Percentiles rank a stretch among this genome's conserved stretches.
Evolutionary conservation across 257 asterid genomes (phyloP).

Genomic region (Agastache rugosa): DNA sequence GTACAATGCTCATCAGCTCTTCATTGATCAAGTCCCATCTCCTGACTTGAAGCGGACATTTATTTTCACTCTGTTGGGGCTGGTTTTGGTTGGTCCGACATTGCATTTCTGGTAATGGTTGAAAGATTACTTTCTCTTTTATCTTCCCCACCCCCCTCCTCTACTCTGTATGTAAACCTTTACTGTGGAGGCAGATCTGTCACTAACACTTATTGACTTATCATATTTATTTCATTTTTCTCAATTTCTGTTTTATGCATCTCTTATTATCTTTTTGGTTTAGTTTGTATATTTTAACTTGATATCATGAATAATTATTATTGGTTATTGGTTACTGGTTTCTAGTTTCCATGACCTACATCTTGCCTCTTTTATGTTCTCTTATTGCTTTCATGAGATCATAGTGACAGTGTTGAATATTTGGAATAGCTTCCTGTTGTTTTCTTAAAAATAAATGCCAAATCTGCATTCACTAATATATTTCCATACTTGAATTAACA

Average conservation of each 20-base stretch:
- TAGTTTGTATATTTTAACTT: constrained; percentile 4
- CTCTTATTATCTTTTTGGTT: neutral
- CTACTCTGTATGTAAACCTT: constrained; percentile 1
- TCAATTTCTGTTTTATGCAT: neutral
- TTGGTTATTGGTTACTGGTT: neutral
- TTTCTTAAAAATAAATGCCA: constrained; percentile 4
- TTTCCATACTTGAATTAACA: constrained; percentile 30
- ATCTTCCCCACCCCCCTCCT: neutral
- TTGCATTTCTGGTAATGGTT: constrained; percentile 83
- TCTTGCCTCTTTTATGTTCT: neutral
- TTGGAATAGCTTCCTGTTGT: constrained; percentile 4
- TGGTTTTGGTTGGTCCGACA: constrained; percentile 92
- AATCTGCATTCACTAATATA: constrained; percentile 4
- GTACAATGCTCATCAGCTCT: constrained; percentile 54
- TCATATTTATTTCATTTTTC: neutral
- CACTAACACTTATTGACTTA: neutral
- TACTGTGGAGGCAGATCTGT: neutral
- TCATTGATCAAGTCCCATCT: constrained; percentile 67
- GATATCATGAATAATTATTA: neutral
- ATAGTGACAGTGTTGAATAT: neutral
- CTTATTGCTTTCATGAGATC: constrained; percentile 17
- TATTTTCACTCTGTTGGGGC: constrained; percentile 79
- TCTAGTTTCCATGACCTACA: constrained; percentile 1
- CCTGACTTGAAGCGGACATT: constrained; percentile 79
- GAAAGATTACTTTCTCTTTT: neutral